Conservation (phyloP, 371 early-diverging fungal genomes). For the Homolaphlyctis polyrhiza region DNA sequence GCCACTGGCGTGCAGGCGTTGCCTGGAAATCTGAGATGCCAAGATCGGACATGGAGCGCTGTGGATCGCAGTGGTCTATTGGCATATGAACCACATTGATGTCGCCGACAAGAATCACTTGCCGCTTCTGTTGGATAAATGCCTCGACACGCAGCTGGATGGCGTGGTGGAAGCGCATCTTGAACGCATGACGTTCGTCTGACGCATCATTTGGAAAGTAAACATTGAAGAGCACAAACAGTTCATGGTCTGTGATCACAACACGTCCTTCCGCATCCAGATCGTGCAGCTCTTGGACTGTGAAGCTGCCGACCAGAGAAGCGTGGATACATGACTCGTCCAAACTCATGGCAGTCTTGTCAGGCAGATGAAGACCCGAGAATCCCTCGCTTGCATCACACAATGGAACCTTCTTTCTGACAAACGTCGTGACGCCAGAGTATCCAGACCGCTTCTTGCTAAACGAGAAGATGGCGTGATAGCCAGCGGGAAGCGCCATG, state of each 20-base stretch:
- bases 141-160: constrained; percentile 49
- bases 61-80: constrained; percentile 78
- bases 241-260: constrained; percentile 69
- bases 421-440: constrained; percentile 72
- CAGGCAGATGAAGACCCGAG: constrained; percentile 34
- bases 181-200: constrained; percentile 56
- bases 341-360: not conserved
- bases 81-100: constrained; percentile 70
- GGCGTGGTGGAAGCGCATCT: constrained; percentile 50
- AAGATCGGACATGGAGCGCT: constrained; percentile 49
- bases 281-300: constrained; percentile 35
- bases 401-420: constrained; percentile 43
- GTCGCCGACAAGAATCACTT: constrained; percentile 75
- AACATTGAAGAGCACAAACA: constrained; percentile 75
- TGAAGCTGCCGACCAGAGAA: not conserved
- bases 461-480: constrained; percentile 68
- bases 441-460: constrained; percentile 45
- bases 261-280: constrained; percentile 77
- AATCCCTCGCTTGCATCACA: constrained; percentile 63
- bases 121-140: constrained; percentile 46
- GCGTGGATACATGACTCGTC: constrained; percentile 6
- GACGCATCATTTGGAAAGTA: constrained; percentile 71
- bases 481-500: constrained; percentile 65
- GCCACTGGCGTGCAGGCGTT: constrained; percentile 65
- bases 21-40: constrained; percentile 57